Evolutionary conservation across 192 early-diverging fungal species (phyloP).

Genomic region (Coemansia sp.): DNA sequence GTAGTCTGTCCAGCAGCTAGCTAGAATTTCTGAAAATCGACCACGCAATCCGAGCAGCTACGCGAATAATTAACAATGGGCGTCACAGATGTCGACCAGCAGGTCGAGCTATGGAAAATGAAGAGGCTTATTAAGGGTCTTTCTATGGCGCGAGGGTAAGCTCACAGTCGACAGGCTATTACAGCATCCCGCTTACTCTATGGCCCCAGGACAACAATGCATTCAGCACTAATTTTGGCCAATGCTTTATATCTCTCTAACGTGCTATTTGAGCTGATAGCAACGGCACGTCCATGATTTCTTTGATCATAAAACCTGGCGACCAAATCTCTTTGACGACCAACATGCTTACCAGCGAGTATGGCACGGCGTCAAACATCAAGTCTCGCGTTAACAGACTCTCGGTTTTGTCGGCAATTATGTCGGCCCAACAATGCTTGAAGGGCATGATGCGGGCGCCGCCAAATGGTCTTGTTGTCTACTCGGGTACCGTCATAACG

Average conservation of each 20-base stretch:
- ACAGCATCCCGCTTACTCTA: not conserved
- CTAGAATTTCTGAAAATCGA: too few species aligned
- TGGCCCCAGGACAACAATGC: not conserved
- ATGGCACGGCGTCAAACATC: conserved; percentile 99
- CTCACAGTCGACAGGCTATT: not conserved
- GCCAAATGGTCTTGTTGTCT: conserved; percentile 91
- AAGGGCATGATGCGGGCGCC: conserved; percentile 92
- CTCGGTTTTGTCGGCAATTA: conserved; percentile 95
- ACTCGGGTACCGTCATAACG: conserved; percentile 94
- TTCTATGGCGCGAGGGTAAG: conserved; percentile 83
- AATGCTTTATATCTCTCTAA: not conserved
- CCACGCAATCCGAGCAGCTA: not conserved
- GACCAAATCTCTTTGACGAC: conserved; percentile 86
- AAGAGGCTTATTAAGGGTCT: conserved; percentile 98
- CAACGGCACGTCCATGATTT: conserved; percentile 99
- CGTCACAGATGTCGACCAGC: conserved; percentile 63
- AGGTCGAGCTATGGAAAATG: conserved; percentile 97
- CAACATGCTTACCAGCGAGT: conserved; percentile 96
- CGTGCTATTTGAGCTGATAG: conserved; percentile 18
- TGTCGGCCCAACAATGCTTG: conserved; percentile 92
- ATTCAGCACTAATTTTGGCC: not conserved
- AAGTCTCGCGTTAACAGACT: conserved; percentile 98
- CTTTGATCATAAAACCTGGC: conserved; percentile 89
- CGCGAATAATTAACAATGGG: not conserved
- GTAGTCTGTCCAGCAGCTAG: too few species aligned